A percentile compares a stretch with the other conserved stretches of the same genome.
phyloP scores from a whole-genome alignment of 257 asterid species.

The Scutellaria galericulata region DNA sequence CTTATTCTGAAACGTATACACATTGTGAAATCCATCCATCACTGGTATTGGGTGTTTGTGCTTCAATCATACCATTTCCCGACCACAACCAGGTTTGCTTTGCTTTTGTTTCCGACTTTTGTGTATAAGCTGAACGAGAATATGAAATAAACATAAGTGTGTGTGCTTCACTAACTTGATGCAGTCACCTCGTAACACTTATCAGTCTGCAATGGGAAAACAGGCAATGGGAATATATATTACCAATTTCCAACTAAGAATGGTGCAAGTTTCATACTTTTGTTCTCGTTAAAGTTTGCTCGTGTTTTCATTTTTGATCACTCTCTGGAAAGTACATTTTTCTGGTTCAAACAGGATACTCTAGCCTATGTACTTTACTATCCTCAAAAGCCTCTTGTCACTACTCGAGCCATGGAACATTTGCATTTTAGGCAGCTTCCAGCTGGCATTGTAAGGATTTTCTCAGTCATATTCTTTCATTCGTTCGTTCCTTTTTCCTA shows the following conservation, averaged over 20 bases:
- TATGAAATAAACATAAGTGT: background rate
- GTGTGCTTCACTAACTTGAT: background rate
- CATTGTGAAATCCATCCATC: conserved; percentile 95
- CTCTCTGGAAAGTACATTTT: background rate
- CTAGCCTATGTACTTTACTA: conserved; percentile 85
- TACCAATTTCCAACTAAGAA: conserved; percentile 79
- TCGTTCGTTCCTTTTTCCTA: background rate
- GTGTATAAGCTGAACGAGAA: background rate
- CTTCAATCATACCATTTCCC: conserved; percentile 91
- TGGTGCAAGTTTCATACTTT: conserved; percentile 46
- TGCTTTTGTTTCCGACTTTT: conserved; percentile 3
- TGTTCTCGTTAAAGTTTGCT: background rate
- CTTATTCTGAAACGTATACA: conserved; percentile 78
- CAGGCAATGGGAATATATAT: conserved; percentile 94
- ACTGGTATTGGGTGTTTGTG: conserved; percentile 83
- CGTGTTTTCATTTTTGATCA: background rate
- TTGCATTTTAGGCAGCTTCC: conserved; percentile 94
- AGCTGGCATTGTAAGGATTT: conserved; percentile 65
- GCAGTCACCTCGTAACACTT: conserved; percentile 97
- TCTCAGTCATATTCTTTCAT: background rate
- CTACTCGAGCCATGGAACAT: conserved; percentile 95
- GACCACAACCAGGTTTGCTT: conserved; percentile 78
- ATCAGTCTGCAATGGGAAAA: conserved; percentile 96
- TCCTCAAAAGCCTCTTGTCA: conserved; percentile 88
- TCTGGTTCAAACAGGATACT: conserved; percentile 58